Evolutionary conservation across 768 basidiomycete genomes (phyloP), one percentile per base, ranked within the genome.

Genomic region (Rhizopogon roseolus): DNA sequence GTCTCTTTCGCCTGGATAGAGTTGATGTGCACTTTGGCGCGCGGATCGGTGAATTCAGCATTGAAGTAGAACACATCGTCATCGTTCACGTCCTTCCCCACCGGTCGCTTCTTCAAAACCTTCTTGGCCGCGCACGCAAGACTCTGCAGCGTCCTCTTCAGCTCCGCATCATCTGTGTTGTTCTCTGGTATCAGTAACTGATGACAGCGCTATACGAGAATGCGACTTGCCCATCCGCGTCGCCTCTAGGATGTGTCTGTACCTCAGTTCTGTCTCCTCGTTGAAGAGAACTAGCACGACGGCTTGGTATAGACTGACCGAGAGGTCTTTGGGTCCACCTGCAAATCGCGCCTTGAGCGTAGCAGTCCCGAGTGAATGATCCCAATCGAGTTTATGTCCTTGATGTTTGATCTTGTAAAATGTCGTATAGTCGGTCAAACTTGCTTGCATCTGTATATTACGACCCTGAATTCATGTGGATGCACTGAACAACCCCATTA

Each of bases 1-100:
- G 93, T 85, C 60, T 95, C 88, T 65, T 94, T 94, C 16, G 87
- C 88, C 68, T 98, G 97, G 49, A 99, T 96, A 22, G 93, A 90
- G 64, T 94, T 97, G 73, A 99, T 95, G 69, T 91, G 91, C 39
- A 99, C 81, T 61, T 86, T 90, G 37, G 83, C 70, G 41, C 82
- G 78, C 6, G 86, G 77, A 61, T 96, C 89, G 32, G 83, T 82
- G 68, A 98, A 98, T 7, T 82, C 83, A 32, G 79, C 73, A 66
- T 98, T 96, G 75, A 87, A 93, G 28, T 71, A 69, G 66, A 99
- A 98, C 41, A 79, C 66, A 63, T 98, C 97, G 1, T 67, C 73
- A 34, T 86, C 81, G 28, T 82, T 67, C 38, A 99, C 85, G 19
- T 96, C 93, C 59, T 79, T 82, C 6, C 93, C 90, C 0, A 68